Conservation (phyloP, 1,284 basidiomycete species). For the Polyporus tsugae region DNA sequence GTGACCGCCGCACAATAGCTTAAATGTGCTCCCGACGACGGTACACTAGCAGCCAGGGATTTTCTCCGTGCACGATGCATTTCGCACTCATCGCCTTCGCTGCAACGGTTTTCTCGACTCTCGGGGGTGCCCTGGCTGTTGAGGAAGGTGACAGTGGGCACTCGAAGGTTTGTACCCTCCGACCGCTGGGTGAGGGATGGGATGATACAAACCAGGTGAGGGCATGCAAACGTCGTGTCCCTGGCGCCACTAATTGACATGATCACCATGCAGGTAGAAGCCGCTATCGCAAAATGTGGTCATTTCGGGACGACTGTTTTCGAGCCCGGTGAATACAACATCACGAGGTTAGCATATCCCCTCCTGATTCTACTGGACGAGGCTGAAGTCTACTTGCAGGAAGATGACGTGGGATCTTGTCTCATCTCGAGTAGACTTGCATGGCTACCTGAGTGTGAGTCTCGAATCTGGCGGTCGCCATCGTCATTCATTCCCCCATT, state of each 20-base stretch:
- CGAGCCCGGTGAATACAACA: conserved; percentile 55
- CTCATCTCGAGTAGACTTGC: conserved; percentile 59
- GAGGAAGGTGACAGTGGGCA: not conserved
- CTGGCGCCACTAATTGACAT: not conserved
- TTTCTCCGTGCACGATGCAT: not conserved
- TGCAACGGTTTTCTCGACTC: not conserved
- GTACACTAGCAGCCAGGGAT: too few species aligned
- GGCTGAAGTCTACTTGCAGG: conserved; percentile 39
- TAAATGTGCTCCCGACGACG: not conserved
- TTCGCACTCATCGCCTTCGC: not conserved
- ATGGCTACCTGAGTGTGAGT: conserved; percentile 62
- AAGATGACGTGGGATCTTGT: conserved; percentile 70
- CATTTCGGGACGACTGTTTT: conserved; percentile 58
- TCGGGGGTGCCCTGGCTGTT: not conserved
- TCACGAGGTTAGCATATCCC: conserved; percentile 51
- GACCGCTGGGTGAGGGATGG: conserved; percentile 48
- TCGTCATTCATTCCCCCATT: not conserved
- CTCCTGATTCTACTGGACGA: not conserved
- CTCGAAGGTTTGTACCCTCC: conserved; percentile 43
- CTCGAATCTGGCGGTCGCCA: not conserved
- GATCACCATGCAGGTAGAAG: conserved; percentile 49
- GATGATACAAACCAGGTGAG: conserved; percentile 54
- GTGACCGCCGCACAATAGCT: not conserved
- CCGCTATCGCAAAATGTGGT: conserved; percentile 62
- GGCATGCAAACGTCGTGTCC: not conserved